Conservation (phyloP, 306 rosid genomes). For the Dalbergia cochinchinensis region DNA sequence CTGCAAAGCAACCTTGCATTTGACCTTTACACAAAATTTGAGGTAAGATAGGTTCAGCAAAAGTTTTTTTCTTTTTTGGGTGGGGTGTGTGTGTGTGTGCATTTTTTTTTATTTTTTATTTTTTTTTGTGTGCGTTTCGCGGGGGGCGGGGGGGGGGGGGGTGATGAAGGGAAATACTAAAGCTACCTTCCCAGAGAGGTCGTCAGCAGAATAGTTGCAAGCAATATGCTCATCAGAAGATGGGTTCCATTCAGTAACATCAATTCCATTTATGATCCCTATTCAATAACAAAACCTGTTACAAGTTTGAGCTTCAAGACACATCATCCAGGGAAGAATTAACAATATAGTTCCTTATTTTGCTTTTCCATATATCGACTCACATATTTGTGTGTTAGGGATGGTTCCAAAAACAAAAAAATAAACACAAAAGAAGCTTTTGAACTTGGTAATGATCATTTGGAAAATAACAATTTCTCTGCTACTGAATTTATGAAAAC, state of each 20-base stretch:
- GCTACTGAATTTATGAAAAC: slow-evolving; percentile 10
- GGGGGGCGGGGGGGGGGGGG: not conserved
- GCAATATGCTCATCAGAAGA: slow-evolving; percentile 72
- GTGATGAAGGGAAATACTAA: slow-evolving; percentile 25
- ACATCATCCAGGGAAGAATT: slow-evolving; percentile 26
- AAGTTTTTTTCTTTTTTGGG: not conserved
- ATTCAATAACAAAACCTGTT: slow-evolving; percentile 34
- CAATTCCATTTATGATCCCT: slow-evolving; percentile 93
- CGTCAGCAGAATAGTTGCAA: slow-evolving; percentile 67
- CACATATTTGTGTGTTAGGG: not conserved
- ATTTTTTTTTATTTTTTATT: no score
- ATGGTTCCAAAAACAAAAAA: not conserved
- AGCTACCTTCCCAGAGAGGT: slow-evolving; percentile 82
- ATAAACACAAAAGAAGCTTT: slow-evolving; percentile 24
- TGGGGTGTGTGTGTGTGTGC: no score
- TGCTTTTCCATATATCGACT: slow-evolving; percentile 24
- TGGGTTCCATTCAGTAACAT: slow-evolving; percentile 85
- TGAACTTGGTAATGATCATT: not conserved
- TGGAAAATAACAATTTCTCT: slow-evolving; percentile 1
- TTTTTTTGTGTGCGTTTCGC: no score
- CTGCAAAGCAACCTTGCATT: slow-evolving; percentile 84
- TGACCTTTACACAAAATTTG: slow-evolving; percentile 51
- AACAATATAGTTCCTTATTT: slow-evolving; percentile 19
- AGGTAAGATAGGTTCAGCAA: slow-evolving; percentile 36
- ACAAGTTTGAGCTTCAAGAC: slow-evolving; percentile 33